Evolutionary conservation across 2,329 filamentous ascomycete species (phyloP).

Genomic region (Fusarium compactum): DNA sequence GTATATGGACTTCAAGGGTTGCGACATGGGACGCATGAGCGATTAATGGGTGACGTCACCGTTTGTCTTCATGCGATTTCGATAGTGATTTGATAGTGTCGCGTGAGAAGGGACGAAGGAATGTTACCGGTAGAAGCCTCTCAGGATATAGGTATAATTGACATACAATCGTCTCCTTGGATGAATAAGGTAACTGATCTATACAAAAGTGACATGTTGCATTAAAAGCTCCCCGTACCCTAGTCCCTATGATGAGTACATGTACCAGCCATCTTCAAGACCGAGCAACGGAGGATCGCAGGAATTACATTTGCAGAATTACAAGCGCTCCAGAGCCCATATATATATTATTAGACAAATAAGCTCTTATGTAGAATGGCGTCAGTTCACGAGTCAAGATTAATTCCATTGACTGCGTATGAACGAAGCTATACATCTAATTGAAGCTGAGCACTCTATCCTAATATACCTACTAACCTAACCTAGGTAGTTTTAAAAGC

Average conservation of each 20-base stretch:
- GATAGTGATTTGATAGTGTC: background rate
- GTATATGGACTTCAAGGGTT: slow-evolving; percentile 2
- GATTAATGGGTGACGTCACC: slow-evolving; percentile 41
- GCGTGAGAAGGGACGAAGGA: background rate
- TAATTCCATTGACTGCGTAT: background rate
- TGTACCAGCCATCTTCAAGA: background rate
- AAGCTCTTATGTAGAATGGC: background rate
- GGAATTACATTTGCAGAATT: background rate
- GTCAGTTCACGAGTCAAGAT: background rate
- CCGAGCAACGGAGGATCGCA: background rate
- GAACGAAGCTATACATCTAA: background rate
- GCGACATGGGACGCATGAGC: background rate
- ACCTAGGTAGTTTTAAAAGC: background rate
- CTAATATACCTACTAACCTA: background rate
- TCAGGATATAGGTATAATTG: too few relatives aligned
- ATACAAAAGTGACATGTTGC: background rate
- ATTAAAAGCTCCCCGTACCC: background rate
- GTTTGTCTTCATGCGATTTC: slow-evolving; percentile 4
- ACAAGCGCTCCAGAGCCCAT: background rate
- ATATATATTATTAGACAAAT: background rate
- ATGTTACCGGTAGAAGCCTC: background rate
- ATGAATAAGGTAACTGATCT: background rate
- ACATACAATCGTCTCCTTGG: background rate
- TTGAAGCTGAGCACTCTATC: background rate
- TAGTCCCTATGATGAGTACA: background rate